Evolutionary conservation across 129 eudicot species (phyloP).

Genomic region (Chrysanthemum makinoi): DNA sequence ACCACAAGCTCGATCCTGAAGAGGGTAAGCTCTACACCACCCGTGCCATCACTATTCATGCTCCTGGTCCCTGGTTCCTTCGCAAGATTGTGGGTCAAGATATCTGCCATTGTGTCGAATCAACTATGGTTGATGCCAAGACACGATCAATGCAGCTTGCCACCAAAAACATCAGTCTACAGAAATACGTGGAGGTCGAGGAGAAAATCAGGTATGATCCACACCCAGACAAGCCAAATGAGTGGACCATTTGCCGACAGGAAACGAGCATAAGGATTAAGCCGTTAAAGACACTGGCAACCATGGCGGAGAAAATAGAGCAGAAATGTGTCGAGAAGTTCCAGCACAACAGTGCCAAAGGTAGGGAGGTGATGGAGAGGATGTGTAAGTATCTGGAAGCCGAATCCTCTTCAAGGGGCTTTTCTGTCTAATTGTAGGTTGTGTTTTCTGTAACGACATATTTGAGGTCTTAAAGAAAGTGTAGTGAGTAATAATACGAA

Average conservation of each 20-base stretch:
- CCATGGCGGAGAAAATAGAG: slow-evolving; percentile 98
- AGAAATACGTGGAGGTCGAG: slow-evolving; percentile 93
- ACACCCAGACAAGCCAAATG: slow-evolving; percentile 79
- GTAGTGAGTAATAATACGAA: slow-evolving; percentile 16
- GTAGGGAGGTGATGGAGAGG: slow-evolving; percentile 99
- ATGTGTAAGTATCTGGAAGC: slow-evolving; percentile 97
- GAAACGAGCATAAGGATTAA: slow-evolving; percentile 85
- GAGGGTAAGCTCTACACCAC: slow-evolving; percentile 82
- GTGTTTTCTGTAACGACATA: slow-evolving; percentile 20
- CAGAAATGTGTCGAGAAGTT: slow-evolving; percentile 96
- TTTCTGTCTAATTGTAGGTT: slow-evolving; percentile 45
- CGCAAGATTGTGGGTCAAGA: slow-evolving; percentile 91
- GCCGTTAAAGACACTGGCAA: slow-evolving; percentile 79
- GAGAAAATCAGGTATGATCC: slow-evolving; percentile 97
- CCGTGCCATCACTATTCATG: slow-evolving; percentile 84
- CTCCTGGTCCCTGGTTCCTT: slow-evolving; percentile 99
- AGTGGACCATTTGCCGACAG: slow-evolving; percentile 92
- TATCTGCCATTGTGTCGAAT: slow-evolving; percentile 94
- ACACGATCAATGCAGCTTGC: slow-evolving; percentile 86
- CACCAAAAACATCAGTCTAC: slow-evolving; percentile 79
- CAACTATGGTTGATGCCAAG: slow-evolving; percentile 87
- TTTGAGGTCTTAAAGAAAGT: slow-evolving; percentile 22
- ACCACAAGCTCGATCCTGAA: slow-evolving; percentile 73
- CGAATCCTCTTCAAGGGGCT: slow-evolving; percentile 71
- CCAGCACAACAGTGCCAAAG: slow-evolving; percentile 87